Evolutionary conservation across 495 filamentous ascomycete species (phyloP).

Genomic region (Penicillium tannophilum): DNA sequence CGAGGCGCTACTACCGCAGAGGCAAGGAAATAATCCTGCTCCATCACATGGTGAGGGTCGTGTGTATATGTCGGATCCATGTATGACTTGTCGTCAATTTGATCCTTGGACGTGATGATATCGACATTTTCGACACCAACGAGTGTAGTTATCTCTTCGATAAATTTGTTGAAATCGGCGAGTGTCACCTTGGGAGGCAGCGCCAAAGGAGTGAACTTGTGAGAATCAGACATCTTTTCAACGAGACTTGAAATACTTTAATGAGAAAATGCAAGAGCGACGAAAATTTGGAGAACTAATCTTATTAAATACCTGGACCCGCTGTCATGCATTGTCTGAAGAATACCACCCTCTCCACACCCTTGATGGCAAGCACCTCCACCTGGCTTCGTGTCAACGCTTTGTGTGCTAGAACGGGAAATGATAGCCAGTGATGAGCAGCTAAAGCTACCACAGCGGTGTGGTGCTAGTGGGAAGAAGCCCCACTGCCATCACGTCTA

Average conservation of each 20-base stretch:
- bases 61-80: constrained; percentile 44
- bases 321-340: not conserved
- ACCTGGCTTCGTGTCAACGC: no score
- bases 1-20: constrained; percentile 53
- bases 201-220: constrained; percentile 4
- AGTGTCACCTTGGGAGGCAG: constrained; percentile 3
- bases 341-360: no score
- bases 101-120: constrained; percentile 3
- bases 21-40: constrained; percentile 53
- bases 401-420: no score
- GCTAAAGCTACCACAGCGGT: no score
- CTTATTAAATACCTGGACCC: not conserved
- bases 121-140: constrained; percentile 12
- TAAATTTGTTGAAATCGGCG: not conserved
- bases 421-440: no score
- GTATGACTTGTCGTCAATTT: constrained; percentile 10
- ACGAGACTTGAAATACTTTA: not conserved
- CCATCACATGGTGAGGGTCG: constrained; percentile 53
- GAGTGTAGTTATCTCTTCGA: not conserved
- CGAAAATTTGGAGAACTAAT: not conserved
- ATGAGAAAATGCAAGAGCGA: not conserved
- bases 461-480: no score
- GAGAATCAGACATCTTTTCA: not conserved
- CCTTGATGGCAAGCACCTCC: no score
- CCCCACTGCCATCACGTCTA: no score